These are phyloP conservation scores for Debaryomyces singareniensis DNA, from an alignment of 1,139 yeast species.

Conservation along the genomic window DNA sequence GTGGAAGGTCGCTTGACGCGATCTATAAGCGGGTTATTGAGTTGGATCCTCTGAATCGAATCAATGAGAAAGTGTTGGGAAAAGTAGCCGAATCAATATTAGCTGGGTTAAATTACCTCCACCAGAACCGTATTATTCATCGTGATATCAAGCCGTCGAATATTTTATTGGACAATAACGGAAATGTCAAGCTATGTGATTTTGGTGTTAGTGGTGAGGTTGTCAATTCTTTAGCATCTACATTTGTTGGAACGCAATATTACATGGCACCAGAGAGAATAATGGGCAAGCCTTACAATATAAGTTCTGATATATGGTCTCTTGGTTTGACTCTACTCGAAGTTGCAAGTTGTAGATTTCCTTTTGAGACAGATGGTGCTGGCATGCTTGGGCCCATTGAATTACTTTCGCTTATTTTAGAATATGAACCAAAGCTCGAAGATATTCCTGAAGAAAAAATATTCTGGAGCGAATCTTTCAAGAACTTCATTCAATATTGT, in stretches of 20 bases:
- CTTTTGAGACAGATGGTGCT: slow-evolving; percentile 34
- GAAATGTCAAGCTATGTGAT: slow-evolving; percentile 89
- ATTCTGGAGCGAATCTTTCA: slow-evolving; percentile 75
- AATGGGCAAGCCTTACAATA: slow-evolving; percentile 90
- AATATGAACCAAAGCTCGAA: slow-evolving; percentile 56
- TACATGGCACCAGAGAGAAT: slow-evolving; percentile 99
- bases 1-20: slow-evolving; percentile 85
- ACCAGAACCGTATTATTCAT: slow-evolving; percentile 82
- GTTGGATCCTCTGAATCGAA: slow-evolving; percentile 69
- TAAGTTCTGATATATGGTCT: slow-evolving; percentile 95
- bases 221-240: slow-evolving; percentile 88
- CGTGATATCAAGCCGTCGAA: slow-evolving; percentile 93
- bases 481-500: slow-evolving; percentile 76
- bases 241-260: slow-evolving; percentile 94
- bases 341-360: slow-evolving; percentile 86
- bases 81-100: slow-evolving; percentile 82
- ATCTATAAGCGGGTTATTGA: slow-evolving; percentile 62
- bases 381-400: slow-evolving; percentile 67
- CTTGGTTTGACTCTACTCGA: slow-evolving; percentile 85
- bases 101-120: slow-evolving; percentile 78
- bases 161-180: slow-evolving; percentile 64
- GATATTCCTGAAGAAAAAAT: slow-evolving; percentile 78
- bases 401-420: slow-evolving; percentile 70
- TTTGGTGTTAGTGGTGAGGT: slow-evolving; percentile 99
- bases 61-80: slow-evolving; percentile 89